phyloP scores from a whole-genome alignment of 257 asterid species.

The Scutellaria barbata region DNA sequence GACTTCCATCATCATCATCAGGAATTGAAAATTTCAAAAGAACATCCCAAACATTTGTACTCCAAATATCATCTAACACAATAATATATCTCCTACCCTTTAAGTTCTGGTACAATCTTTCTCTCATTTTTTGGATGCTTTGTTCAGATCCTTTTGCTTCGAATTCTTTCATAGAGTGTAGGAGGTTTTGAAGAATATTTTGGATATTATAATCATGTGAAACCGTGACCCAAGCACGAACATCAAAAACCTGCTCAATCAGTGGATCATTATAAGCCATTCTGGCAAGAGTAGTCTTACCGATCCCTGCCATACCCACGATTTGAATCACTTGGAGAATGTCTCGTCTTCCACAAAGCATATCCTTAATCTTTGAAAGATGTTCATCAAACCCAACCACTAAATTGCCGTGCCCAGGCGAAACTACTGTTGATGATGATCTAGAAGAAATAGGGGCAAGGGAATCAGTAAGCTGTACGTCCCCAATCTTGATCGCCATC shows the following conservation, averaged over 20 bases:
- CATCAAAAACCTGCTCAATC: background rate
- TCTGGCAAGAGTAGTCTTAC: constrained; percentile 19
- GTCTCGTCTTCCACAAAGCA: background rate
- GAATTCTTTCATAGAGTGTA: background rate
- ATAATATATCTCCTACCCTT: constrained; percentile 8
- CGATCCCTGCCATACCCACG: constrained; percentile 16
- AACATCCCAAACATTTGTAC: background rate
- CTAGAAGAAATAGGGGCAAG: background rate
- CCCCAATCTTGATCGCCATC: background rate
- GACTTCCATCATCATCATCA: background rate
- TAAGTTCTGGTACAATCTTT: background rate
- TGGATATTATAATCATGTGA: background rate
- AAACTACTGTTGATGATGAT: background rate
- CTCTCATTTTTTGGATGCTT: background rate
- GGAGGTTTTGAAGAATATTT: background rate
- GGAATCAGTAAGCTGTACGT: background rate
- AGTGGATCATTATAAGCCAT: background rate
- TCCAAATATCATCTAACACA: constrained; percentile 32
- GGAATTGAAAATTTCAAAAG: background rate
- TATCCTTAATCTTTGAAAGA: background rate
- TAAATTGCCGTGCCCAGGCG: background rate
- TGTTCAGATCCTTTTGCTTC: background rate
- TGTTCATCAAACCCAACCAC: background rate
- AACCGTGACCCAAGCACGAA: constrained; percentile 24
- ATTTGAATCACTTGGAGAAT: background rate